These are phyloP conservation scores for Colletotrichum sansevieriae DNA, from an alignment of 2,329 filamentous ascomycete genomes.

Conservation along the genomic window DNA sequence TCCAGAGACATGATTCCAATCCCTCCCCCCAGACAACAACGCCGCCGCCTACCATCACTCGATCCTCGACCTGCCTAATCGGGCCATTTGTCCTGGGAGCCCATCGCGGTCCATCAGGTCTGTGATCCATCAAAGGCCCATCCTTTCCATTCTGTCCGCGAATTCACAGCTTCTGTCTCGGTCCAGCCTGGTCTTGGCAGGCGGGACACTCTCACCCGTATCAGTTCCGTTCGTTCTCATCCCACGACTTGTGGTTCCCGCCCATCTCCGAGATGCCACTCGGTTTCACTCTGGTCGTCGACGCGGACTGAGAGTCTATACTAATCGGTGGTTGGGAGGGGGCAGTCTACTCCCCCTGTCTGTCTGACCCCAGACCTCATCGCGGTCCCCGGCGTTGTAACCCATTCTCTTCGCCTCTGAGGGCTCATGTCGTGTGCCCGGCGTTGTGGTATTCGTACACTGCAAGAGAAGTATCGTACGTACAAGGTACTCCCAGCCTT, in stretches of 20 bases:
- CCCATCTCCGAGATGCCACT: not conserved
- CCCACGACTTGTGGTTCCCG: not conserved
- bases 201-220: constrained; percentile 13
- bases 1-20: constrained; percentile 1
- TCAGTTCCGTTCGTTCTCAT: not conserved
- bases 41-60: constrained; percentile 14
- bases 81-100: constrained; percentile 38
- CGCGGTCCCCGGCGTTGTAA: constrained; percentile 1
- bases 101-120: constrained; percentile 32
- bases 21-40: constrained; percentile 7
- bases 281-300: not conserved
- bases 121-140: constrained; percentile 31
- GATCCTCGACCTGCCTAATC: constrained; percentile 41
- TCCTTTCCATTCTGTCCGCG: constrained; percentile 27
- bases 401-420: not conserved
- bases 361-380: constrained; percentile 3
- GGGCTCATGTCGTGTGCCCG: not conserved
- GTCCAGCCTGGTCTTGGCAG: constrained; percentile 25
- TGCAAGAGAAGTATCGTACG: not conserved
- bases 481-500: not conserved
- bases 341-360: not conserved
- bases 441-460: not conserved
- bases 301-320: not conserved
- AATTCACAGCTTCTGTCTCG: constrained; percentile 17
- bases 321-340: not conserved